Conservation (phyloP, 352 stramenopile genomes). For the Phytophthora hibernalis region DNA sequence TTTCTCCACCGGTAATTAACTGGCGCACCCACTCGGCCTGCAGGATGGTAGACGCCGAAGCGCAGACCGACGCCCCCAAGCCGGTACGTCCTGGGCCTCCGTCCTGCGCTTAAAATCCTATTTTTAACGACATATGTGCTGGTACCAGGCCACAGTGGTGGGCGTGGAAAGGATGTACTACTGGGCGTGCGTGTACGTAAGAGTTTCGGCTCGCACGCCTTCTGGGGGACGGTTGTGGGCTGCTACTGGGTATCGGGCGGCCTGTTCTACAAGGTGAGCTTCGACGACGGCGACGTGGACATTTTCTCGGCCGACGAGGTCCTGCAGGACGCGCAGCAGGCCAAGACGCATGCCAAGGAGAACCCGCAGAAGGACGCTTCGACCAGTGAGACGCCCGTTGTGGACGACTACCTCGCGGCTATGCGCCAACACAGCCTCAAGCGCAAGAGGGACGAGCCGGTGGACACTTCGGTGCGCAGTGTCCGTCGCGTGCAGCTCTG, state of each 20-base stretch:
- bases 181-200: constrained; percentile 65
- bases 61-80: constrained; percentile 26
- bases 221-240: constrained; percentile 71
- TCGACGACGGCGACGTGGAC: constrained; percentile 86
- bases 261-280: constrained; percentile 83
- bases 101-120: background rate
- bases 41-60: constrained; percentile 32
- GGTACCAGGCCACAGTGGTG: constrained; percentile 24
- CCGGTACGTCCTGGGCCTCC: constrained; percentile 9
- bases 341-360: constrained; percentile 34
- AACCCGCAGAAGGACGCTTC: constrained; percentile 23
- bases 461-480: constrained; percentile 1
- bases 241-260: constrained; percentile 60
- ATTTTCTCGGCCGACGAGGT: constrained; percentile 67
- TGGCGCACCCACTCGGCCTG: background rate
- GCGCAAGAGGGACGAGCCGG: constrained; percentile 45
- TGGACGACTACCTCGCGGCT: constrained; percentile 34
- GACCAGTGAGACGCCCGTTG: background rate
- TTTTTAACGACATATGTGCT: background rate
- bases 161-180: constrained; percentile 29
- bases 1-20: background rate
- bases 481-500: constrained; percentile 53
- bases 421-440: constrained; percentile 49
- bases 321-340: constrained; percentile 49
- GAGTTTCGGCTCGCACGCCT: constrained; percentile 68